Base-by-base conservation (phyloP, 768 basidiomycete species). In the Russula abietina region DNA sequence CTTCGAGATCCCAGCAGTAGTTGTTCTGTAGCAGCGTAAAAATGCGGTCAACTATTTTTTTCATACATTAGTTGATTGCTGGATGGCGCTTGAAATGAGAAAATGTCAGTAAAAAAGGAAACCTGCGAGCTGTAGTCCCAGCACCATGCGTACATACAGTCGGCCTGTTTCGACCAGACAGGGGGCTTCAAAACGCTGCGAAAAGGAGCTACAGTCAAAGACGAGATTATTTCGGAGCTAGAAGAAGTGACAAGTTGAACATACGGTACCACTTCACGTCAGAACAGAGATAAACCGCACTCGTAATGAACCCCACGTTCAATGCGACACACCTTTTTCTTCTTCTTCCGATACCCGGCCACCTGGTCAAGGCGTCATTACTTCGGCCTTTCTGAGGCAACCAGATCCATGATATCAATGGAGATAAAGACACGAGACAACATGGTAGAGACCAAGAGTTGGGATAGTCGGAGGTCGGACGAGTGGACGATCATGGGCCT, bases 71-170 rank as follows among this genome's bases (percentile, higher is more conserved):
- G 33, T 26, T 48, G 36, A 24, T 45, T 19, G 26, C 22, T 41
- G 32, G 61, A 57, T 62, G 61, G 51, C 50, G 43, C n/a, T 11
- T 45, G n/a, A 45, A 24, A 11, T 1, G n/a, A 46, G 10, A n/a
- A 22, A 12, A 46, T 46, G 22, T 46, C n/a, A 12, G 26, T 24
- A 38, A 32, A 4, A 45, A 22, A n/a, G 28, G 41, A 9, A 50
- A 9, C 4, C 30, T 19, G 38, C 6, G 38, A 51, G 39, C 5
- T 38, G 46, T 28, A 4, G 50, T 22, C 32, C 50, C 39, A 46
- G 50, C 26, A 26, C 4, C n/a, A 52, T 16, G 33, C 19, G 43
- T 41, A 14, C 36, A 3, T 28, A 39, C 9, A 2, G 48, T 12
- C 19, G 28, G 54, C 22, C 60, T n/a, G 14, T 26, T 43, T n/a